Evolutionary conservation across 306 rosid species (phyloP).

Genomic region (barrel medic (Medicago truncatula)): DNA sequence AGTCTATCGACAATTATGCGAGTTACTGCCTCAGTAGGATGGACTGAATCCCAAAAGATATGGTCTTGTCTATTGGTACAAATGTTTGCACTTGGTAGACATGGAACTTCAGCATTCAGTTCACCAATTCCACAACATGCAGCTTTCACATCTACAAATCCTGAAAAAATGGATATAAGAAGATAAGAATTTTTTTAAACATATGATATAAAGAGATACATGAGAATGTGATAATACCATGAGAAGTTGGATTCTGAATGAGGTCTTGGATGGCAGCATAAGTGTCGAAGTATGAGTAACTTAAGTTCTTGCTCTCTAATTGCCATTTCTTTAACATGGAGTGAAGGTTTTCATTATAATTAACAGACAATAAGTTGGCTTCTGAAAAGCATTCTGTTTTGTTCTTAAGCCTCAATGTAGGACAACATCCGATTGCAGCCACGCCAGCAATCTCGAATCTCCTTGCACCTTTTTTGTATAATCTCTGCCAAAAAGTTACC

Average conservation of each 20-base stretch:
- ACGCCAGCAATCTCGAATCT: slow-evolving; percentile 65
- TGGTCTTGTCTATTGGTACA: slow-evolving; percentile 71
- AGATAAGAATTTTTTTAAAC: too few species aligned
- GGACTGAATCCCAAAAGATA: slow-evolving; percentile 79
- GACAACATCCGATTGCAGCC: slow-evolving; percentile 81
- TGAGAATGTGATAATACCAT: slow-evolving; percentile 51
- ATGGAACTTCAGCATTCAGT: slow-evolving; percentile 53
- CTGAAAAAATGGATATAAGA: slow-evolving; percentile 40
- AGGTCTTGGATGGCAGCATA: slow-evolving; percentile 53
- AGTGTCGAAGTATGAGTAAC: slow-evolving; percentile 69
- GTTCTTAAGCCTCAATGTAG: slow-evolving; percentile 59
- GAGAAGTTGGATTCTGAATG: slow-evolving; percentile 50
- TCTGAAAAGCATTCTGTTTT: slow-evolving; percentile 61
- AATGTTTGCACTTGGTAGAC: slow-evolving; percentile 53
- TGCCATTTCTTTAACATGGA: slow-evolving; percentile 55
- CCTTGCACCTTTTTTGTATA: slow-evolving; percentile 65
- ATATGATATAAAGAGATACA: background rate
- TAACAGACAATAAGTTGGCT: slow-evolving; percentile 44
- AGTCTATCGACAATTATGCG: slow-evolving; percentile 52
- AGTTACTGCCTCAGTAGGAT: slow-evolving; percentile 70
- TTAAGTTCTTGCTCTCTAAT: slow-evolving; percentile 50
- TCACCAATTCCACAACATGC: slow-evolving; percentile 87
- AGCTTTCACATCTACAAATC: slow-evolving; percentile 62
- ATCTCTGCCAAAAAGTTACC: slow-evolving; percentile 51
- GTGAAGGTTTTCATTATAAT: slow-evolving; percentile 56